Evolutionary conservation across 495 filamentous ascomycete species (phyloP), one percentile per base, ranked within the genome.

Genomic region (Xylaria flabelliformis): DNA sequence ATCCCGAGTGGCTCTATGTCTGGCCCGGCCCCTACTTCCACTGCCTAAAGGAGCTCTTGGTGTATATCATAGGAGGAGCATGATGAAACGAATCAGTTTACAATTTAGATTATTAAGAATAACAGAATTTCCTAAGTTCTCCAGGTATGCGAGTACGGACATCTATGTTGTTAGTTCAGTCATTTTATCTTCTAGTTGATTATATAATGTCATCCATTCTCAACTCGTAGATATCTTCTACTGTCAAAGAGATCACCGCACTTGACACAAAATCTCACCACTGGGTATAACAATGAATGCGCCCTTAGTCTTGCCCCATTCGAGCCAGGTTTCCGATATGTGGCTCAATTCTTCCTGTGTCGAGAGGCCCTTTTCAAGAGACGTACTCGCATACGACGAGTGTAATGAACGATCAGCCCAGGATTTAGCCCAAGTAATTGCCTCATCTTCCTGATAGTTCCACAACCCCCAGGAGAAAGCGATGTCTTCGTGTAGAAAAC

Each of bases 251-350:
- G 15, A 5, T 44, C 39, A 69, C 2, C 50, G 48, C 34, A 64
- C 69, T 9, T 79, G 81, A 78, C 85, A 89, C 26, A 89, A 70
- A 56, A 90, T 83, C 79, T 90, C 81, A 48, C 86, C 86, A 80
- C 87, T 81, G 53, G 88, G 64, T 34, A 88, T 67, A 29, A 78
- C 80, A 78, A 86, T 87, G 84, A 88, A 89, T 12, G 78, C 86
- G 67, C 88, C 83, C 62, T 85, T 82, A 56, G 80, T 71, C 68
- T 81, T 77, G 6, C 82, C 83, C 81, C 82, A 88, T 44, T 80
- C 75, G 71, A 75, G 74, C 85, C 84, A 88, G 6, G 75, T 77
- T 55, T 78, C 67, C 17, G 80, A 78, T 67, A 85, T 81, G 41
- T 71, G 46, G 65, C 85, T 75, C 55, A 89, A 73, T n/a, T 88